A percentile compares a stretch with the other conserved stretches of the same genome.
Conservation (phyloP, 495 filamentous ascomycete genomes). For the Podospora pseudopauciseta region DNA sequence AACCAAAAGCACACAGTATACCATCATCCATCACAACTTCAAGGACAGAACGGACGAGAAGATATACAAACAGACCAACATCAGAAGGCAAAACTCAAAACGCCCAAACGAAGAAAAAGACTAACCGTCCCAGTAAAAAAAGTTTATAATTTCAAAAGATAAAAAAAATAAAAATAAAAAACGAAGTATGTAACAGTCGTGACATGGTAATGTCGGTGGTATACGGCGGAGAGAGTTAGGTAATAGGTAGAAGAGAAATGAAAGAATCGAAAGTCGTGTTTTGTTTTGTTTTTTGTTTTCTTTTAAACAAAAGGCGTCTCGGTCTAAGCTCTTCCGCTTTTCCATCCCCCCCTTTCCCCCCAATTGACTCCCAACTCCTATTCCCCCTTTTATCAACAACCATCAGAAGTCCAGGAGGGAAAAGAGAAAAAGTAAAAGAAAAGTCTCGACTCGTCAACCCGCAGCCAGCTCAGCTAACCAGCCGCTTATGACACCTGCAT, state of each 20-base stretch:
- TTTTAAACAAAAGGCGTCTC: background rate
- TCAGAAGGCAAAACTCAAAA: background rate
- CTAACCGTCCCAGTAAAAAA: background rate
- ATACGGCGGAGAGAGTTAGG: background rate
- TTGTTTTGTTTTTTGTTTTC: background rate
- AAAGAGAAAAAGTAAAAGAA: background rate
- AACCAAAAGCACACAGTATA: background rate
- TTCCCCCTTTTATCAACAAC: background rate
- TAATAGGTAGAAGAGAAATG: background rate
- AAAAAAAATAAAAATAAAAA: conserved; percentile 7
- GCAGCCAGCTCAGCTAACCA: background rate
- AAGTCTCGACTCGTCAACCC: background rate
- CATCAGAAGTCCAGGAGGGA: background rate
- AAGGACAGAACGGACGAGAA: background rate
- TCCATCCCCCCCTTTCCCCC: background rate
- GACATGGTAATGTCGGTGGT: background rate
- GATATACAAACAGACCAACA: background rate
- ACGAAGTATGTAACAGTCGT: background rate
- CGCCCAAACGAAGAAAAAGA: no score
- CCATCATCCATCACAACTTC: background rate
- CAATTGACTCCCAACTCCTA: no score
- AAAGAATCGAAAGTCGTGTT: background rate
- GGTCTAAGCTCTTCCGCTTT: background rate
- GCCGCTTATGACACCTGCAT: conserved; percentile 46
- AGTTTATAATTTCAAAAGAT: background rate